phyloP scores from a whole-genome alignment of 2,329 filamentous ascomycete species.

The Esteya vermicola region DNA sequence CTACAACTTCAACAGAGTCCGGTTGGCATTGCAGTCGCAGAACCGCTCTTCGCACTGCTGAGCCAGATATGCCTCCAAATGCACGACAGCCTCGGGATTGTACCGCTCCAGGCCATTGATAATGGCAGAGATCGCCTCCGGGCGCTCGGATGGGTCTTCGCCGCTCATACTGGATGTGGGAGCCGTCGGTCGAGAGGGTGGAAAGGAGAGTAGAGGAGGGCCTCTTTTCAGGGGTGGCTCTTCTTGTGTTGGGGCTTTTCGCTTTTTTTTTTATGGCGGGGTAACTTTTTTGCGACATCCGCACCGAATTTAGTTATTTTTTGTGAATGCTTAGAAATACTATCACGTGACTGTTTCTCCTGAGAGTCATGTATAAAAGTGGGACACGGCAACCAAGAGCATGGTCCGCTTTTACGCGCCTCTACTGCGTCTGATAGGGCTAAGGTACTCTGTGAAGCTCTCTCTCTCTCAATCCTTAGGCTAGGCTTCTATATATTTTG shows the following conservation, averaged over 20 bases:
- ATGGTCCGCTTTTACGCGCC: too few relatives aligned
- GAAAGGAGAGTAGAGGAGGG: slow-evolving; percentile 6
- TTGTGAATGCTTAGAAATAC: slow-evolving; percentile 5
- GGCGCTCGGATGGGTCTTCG: slow-evolving; percentile 84
- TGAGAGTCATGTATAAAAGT: too few relatives aligned
- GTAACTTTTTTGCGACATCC: slow-evolving; percentile 6
- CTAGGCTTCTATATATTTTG: too few relatives aligned
- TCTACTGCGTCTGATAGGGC: too few relatives aligned
- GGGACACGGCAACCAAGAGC: too few relatives aligned
- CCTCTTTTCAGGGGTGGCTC: too few relatives aligned
- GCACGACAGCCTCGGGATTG: slow-evolving; percentile 88
- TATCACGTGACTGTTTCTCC: background rate
- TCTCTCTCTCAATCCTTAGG: too few relatives aligned
- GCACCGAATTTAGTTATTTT: too few relatives aligned
- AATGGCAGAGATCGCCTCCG: slow-evolving; percentile 82
- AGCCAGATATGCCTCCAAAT: slow-evolving; percentile 88
- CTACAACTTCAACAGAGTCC: slow-evolving; percentile 94
- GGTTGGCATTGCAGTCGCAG: slow-evolving; percentile 92
- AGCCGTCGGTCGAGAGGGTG: background rate
- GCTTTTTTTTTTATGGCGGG: slow-evolving; percentile 7
- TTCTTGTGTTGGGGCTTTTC: too few relatives aligned
- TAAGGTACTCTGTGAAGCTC: too few relatives aligned
- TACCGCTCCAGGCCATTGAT: slow-evolving; percentile 96
- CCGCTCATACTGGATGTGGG: slow-evolving; percentile 40
- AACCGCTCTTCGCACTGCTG: slow-evolving; percentile 92